Evolutionary conservation across 2,329 filamentous ascomycete genomes (phyloP), one percentile per base, ranked within the genome.

Genomic region (Cordyceps pruinosa): DNA sequence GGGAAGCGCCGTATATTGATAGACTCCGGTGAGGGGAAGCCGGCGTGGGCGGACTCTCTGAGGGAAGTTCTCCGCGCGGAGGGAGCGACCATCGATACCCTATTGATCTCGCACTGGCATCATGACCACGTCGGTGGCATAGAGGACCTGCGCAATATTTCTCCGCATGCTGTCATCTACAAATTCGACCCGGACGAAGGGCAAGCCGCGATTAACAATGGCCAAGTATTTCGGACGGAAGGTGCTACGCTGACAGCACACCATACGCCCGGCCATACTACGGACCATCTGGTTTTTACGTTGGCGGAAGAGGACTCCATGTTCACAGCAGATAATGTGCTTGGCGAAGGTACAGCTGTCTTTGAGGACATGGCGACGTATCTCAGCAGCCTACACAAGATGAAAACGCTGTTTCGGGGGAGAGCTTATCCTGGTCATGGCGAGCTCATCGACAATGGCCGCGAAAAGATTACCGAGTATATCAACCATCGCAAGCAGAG

Each of bases 91-190:
- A 76, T 97, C 25, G 77, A 83, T n/a, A 75, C 78, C 19, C 85
- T 86, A 0, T 77, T 99, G 23, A 77, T 99, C 49, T 95, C 92
- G 0, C 94, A 99, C 70, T 96, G 92, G 90, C 94, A 99, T 68
- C 81, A 76, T 42, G 94, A 99, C 67, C 94, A 99, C 68, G 80
- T 86, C 7, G 83, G 85, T 25, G 94, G 94, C 8, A 81, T 97
- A 25, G 69, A 74, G 3, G 85, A 95, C 64, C 75, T 97, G 1
- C 74, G 85, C 19, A 70, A 73, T 15, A 68, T 87, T 25, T 88
- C 78, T n/a, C 87, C 89, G 0, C 68, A 77, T 19, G 84, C 81
- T 7, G 75, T 75, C 23, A 71, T 94, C 39, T 83, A 85, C 72
- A 93, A 94, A 70, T 75, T 85, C 63, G 72, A 82, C 35, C 85